phyloP scores from a whole-genome alignment of 2,329 filamentous ascomycete genomes.

The Leptodontidium sp. region DNA sequence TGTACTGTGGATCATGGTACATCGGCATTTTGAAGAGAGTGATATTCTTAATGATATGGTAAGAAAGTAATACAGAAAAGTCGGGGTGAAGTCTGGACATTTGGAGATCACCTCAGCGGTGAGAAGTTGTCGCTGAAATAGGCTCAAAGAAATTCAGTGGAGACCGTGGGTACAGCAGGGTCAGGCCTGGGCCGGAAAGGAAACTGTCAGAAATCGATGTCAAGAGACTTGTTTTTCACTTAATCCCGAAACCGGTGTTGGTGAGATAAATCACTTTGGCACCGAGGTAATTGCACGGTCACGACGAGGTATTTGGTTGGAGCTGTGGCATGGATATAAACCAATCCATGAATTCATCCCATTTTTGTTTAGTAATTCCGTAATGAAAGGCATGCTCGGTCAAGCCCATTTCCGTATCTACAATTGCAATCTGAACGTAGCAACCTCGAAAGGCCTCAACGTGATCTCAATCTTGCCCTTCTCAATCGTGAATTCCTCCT shows the following conservation, averaged over 20 bases:
- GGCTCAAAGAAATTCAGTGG: too few species aligned
- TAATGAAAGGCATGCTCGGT: background rate
- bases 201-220: background rate
- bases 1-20: background rate
- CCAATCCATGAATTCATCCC: background rate
- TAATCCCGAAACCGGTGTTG: background rate
- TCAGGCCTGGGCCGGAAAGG: background rate
- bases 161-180: background rate
- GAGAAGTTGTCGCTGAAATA: background rate
- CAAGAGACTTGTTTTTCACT: background rate
- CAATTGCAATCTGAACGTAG: slow-evolving; percentile 74
- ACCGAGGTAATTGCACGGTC: background rate
- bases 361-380: slow-evolving; percentile 8
- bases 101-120: too few species aligned
- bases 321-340: background rate
- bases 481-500: slow-evolving; percentile 64
- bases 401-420: slow-evolving; percentile 39
- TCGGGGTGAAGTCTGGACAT: too few species aligned
- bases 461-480: slow-evolving; percentile 65
- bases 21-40: background rate
- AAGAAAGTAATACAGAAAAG: too few species aligned
- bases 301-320: background rate
- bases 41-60: too few species aligned
- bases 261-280: background rate
- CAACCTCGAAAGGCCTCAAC: slow-evolving; percentile 84